These are phyloP conservation scores for Pelagophyceae sp. DNA, from an alignment of 352 stramenopile genomes.

Conservation along the genomic window DNA sequence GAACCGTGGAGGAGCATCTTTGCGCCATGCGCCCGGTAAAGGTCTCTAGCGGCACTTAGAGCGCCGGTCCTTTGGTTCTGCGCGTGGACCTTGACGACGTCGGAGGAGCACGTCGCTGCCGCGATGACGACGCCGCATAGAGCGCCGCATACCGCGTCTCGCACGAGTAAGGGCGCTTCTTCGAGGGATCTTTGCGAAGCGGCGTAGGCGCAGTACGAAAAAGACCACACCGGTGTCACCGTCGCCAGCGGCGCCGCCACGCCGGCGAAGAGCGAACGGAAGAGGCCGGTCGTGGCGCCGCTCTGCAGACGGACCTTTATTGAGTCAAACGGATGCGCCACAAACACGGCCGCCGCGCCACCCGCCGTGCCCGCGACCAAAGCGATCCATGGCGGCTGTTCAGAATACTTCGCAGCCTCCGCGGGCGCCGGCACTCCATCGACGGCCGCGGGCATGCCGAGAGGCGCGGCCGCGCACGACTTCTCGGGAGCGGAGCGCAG, in stretches of 20 bases:
- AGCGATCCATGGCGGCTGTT: constrained; percentile 26
- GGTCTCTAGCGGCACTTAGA: not conserved
- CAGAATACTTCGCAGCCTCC: constrained; percentile 27
- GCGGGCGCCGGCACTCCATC: too few relatives aligned
- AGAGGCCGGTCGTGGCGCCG: not conserved
- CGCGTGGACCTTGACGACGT: constrained; percentile 12
- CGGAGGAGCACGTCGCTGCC: not conserved
- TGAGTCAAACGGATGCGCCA: constrained; percentile 8
- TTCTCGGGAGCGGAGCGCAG: too few relatives aligned
- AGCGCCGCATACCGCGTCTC: not conserved
- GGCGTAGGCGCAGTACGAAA: constrained; percentile 2
- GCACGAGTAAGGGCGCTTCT: not conserved
- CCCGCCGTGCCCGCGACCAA: not conserved
- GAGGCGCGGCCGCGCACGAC: too few relatives aligned
- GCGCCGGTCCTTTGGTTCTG: not conserved
- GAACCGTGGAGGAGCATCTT: not conserved
- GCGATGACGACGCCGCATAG: not conserved
- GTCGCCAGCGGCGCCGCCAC: constrained; percentile 10
- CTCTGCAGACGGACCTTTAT: constrained; percentile 17
- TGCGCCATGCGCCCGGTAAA: not conserved
- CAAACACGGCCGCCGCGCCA: not conserved
- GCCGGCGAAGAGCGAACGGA: not conserved
- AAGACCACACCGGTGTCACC: constrained; percentile 2
- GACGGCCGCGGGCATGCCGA: too few relatives aligned
- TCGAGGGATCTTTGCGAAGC: not conserved